Percentiles rank a stretch among this genome's conserved stretches.
Evolutionary conservation across 352 stramenopile species (phyloP).

Genomic region (Globisporangium paddicum): DNA sequence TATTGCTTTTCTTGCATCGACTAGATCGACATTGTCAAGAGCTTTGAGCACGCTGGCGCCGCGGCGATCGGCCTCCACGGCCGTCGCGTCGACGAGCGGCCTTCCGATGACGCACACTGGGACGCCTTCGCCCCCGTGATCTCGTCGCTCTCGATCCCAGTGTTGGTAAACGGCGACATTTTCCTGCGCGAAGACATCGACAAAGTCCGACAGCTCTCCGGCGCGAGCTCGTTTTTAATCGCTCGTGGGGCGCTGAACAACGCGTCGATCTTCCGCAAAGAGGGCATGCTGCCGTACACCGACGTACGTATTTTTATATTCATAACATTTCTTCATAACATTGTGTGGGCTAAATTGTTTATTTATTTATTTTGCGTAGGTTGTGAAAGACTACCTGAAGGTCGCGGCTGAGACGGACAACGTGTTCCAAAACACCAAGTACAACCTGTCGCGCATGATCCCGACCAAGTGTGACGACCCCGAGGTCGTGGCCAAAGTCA

Average conservation of each 20-base stretch:
- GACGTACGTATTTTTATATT: slow-evolving; percentile 27
- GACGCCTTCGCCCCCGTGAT: slow-evolving; percentile 60
- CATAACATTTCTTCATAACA: too few relatives aligned
- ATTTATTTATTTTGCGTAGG: slow-evolving; percentile 13
- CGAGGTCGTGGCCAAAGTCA: slow-evolving; percentile 27
- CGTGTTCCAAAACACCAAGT: slow-evolving; percentile 90
- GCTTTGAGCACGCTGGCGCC: slow-evolving; percentile 58
- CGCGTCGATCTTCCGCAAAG: slow-evolving; percentile 71
- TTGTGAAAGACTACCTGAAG: slow-evolving; percentile 67
- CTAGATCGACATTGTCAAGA: slow-evolving; percentile 63
- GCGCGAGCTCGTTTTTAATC: slow-evolving; percentile 75
- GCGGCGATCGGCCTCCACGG: slow-evolving; percentile 70
- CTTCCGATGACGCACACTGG: slow-evolving; percentile 67
- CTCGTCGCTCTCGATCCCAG: slow-evolving; percentile 66
- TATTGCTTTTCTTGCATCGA: not conserved
- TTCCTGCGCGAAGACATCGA: slow-evolving; percentile 71
- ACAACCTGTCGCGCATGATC: slow-evolving; percentile 84
- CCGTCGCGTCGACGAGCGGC: slow-evolving; percentile 59
- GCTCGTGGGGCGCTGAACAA: slow-evolving; percentile 80
- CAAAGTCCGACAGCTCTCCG: slow-evolving; percentile 52
- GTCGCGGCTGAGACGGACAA: slow-evolving; percentile 79
- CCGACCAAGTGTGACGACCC: slow-evolving; percentile 53
- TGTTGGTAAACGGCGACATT: slow-evolving; percentile 89
- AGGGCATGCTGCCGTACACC: slow-evolving; percentile 53
- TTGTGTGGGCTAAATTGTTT: not conserved